phyloP scores from a whole-genome alignment of 768 basidiomycete genomes.

The Clitopilus hobsonii region DNA sequence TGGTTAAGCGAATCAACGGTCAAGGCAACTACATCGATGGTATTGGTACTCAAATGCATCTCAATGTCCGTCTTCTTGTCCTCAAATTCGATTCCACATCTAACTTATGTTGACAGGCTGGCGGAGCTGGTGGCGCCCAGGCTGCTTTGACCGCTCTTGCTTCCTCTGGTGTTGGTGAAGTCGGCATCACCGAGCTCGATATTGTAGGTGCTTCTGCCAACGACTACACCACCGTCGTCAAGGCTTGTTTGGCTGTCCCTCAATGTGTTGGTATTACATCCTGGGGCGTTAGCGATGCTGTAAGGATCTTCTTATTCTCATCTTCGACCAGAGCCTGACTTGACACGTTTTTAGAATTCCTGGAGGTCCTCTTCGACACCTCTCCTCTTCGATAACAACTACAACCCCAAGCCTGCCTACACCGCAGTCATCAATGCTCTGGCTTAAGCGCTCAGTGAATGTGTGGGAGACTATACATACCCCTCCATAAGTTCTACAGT shows the following conservation, averaged over 20 bases:
- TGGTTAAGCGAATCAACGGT: slow-evolving; percentile 38
- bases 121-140: slow-evolving; percentile 34
- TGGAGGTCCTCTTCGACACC: slow-evolving; percentile 39
- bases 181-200: slow-evolving; percentile 45
- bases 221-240: slow-evolving; percentile 40
- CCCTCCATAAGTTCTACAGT: too few relatives aligned
- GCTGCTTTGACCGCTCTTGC: slow-evolving; percentile 41
- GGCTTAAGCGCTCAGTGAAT: neutral
- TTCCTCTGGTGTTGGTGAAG: slow-evolving; percentile 31
- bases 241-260: slow-evolving; percentile 38
- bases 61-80: slow-evolving; percentile 18
- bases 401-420: slow-evolving; percentile 39
- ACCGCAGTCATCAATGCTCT: slow-evolving; percentile 22
- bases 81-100: neutral
- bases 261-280: slow-evolving; percentile 41
- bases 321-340: neutral
- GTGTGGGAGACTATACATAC: too few relatives aligned
- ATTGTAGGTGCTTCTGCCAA: slow-evolving; percentile 31
- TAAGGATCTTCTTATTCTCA: slow-evolving; percentile 12
- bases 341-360: slow-evolving; percentile 28
- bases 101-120: slow-evolving; percentile 19
- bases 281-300: slow-evolving; percentile 45
- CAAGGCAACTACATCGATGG: slow-evolving; percentile 39
- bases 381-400: slow-evolving; percentile 41
- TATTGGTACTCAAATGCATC: slow-evolving; percentile 44